Evolutionary conservation across 1,284 basidiomycete genomes (phyloP).

Genomic region (Lentinula novae-zelandiae): DNA sequence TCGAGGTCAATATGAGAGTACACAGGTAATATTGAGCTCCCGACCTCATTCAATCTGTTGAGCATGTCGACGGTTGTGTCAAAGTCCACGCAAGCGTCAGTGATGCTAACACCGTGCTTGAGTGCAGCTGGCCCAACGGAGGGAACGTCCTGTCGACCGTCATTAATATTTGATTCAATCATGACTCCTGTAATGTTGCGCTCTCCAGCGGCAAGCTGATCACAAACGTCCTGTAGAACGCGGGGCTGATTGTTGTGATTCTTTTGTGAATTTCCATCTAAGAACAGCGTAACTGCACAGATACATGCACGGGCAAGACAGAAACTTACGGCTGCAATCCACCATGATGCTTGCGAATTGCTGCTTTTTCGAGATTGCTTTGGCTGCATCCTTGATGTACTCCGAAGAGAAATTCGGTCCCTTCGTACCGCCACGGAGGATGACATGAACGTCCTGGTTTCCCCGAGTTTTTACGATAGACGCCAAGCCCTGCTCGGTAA

Average conservation of each 20-base stretch:
- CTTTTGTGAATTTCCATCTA: slow-evolving; percentile 90
- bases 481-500: slow-evolving; percentile 92
- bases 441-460: slow-evolving; percentile 90
- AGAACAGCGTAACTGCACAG: not conserved
- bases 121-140: slow-evolving; percentile 56
- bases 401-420: slow-evolving; percentile 86
- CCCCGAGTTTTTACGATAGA: slow-evolving; percentile 95
- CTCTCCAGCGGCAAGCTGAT: slow-evolving; percentile 78
- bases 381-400: slow-evolving; percentile 70
- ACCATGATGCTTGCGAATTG: slow-evolving; percentile 80
- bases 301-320: slow-evolving; percentile 13
- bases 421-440: slow-evolving; percentile 84
- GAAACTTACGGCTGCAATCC: slow-evolving; percentile 70
- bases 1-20: not conserved
- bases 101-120: slow-evolving; percentile 87
- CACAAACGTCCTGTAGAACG: slow-evolving; percentile 75
- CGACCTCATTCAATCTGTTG: slow-evolving; percentile 64
- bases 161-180: slow-evolving; percentile 93
- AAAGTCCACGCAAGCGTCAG: slow-evolving; percentile 94
- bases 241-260: slow-evolving; percentile 89
- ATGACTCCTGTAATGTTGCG: slow-evolving; percentile 89
- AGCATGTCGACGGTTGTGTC: slow-evolving; percentile 78
- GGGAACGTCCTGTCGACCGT: slow-evolving; percentile 83
- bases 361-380: slow-evolving; percentile 71
- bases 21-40: slow-evolving; percentile 11